Evolutionary conservation across 805 yeast species (phyloP).

Genomic region (Lachancea dasiensis): DNA sequence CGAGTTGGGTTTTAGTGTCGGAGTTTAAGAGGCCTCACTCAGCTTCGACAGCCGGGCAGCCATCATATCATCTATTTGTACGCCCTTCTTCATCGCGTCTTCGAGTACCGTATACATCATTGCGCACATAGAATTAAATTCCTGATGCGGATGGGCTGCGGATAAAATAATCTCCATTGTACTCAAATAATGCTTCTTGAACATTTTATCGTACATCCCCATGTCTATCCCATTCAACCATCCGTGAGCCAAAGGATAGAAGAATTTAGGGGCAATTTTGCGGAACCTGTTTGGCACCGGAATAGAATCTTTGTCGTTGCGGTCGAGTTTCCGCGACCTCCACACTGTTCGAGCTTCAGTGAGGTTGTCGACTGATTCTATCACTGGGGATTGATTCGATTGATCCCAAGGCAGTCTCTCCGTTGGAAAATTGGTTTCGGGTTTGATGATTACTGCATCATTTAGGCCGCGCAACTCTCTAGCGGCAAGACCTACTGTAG

Average conservation of each 20-base stretch:
- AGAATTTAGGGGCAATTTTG: conserved; percentile 39
- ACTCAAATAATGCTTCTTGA: conserved; percentile 45
- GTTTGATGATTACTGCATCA: conserved; percentile 44
- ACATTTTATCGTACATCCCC: conserved; percentile 47
- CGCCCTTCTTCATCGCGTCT: conserved; percentile 21
- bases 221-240: conserved; percentile 52
- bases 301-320: neutral
- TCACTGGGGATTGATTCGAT: neutral
- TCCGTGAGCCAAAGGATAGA: conserved; percentile 47
- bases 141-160: conserved; percentile 43
- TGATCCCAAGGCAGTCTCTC: conserved; percentile 13
- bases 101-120: conserved; percentile 25
- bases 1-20: no score
- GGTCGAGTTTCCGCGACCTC: conserved; percentile 32
- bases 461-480: conserved; percentile 62
- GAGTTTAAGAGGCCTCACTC: no score
- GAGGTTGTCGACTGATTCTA: neutral
- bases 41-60: conserved; percentile 1
- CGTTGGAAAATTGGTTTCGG: conserved; percentile 29
- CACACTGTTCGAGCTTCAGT: conserved; percentile 22
- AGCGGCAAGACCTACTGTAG: conserved; percentile 64
- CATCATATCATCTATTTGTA: conserved; percentile 5
- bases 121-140: conserved; percentile 33
- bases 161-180: conserved; percentile 43
- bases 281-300: conserved; percentile 28